Conservation (phyloP, 2,329 filamentous ascomycete genomes). For the Trichoderma guizhouense region DNA sequence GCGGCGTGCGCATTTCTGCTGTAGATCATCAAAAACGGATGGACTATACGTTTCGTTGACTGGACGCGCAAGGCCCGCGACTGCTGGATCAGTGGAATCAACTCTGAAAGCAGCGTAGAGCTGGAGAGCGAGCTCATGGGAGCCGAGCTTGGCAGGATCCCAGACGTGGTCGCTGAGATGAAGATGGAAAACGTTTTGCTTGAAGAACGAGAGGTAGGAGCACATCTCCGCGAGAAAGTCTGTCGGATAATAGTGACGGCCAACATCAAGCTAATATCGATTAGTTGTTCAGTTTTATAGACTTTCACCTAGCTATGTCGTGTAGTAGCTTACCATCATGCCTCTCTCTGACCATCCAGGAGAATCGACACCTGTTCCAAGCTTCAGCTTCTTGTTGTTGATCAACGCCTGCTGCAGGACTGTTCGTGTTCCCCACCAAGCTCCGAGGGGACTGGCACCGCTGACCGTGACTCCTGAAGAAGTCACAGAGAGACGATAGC, state of each 20-base stretch:
- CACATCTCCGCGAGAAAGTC: slow-evolving; percentile 42
- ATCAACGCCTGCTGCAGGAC: slow-evolving; percentile 50
- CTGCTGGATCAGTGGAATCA: slow-evolving; percentile 29
- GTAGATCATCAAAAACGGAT: slow-evolving; percentile 45
- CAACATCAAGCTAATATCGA: slow-evolving; percentile 22
- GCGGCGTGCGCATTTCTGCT: slow-evolving; percentile 46
- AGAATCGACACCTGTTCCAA: slow-evolving; percentile 9
- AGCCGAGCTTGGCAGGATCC: slow-evolving; percentile 47
- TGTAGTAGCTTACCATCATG: slow-evolving; percentile 14
- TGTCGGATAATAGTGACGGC: slow-evolving; percentile 25
- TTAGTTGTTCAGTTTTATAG: neutral
- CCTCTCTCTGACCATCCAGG: slow-evolving; percentile 19
- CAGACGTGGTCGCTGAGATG: slow-evolving; percentile 50
- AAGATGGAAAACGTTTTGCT: slow-evolving; percentile 48
- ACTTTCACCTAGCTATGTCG: no score
- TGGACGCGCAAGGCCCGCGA: slow-evolving; percentile 44
- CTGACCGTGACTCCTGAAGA: slow-evolving; percentile 42
- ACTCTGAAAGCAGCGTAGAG: slow-evolving; percentile 46
- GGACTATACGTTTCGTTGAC: slow-evolving; percentile 27
- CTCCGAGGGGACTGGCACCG: slow-evolving; percentile 53
- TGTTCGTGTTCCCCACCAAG: slow-evolving; percentile 57
- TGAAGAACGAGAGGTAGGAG: slow-evolving; percentile 47
- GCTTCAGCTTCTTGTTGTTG: slow-evolving; percentile 21
- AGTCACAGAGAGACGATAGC: slow-evolving; percentile 45
- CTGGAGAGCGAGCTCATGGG: slow-evolving; percentile 43